Evolutionary conservation across 805 yeast species (phyloP), one percentile per base, ranked within the genome.

Genomic region (Hanseniaspora nectarophila): DNA sequence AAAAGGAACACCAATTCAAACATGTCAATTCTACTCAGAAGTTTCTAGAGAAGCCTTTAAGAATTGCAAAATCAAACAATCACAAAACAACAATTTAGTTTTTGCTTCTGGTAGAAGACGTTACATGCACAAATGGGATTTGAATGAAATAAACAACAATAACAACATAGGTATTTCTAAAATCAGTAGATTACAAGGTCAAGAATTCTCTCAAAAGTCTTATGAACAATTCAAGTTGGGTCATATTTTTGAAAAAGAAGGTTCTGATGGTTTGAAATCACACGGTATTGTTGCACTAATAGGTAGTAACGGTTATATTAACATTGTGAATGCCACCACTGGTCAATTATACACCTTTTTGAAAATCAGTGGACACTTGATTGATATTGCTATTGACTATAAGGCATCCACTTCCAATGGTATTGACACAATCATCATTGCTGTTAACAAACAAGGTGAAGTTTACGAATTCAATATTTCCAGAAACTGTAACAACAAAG

Each of bases 281-380:
- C 45, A 75, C 57, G 96, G 97, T 15, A 69, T 70, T 58, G 70
- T 92, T 33, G 95, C 87, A 2, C 68, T 92, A 45, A 71, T 77
- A 35, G 98, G 97, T 59, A 79, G 80, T 56, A 78, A 82, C 53
- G 99, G 99, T 32, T 90, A 95, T 92, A 74, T 92, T 56, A 90
- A 90, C 63, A 63, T 94, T 5, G 62, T 92, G 29, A 80, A 82
- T 44, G 82, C 92, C 1, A 60, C 70, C 6, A 82, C 86, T 0
- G 94, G 95, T n/a, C 88, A 85, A 59, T 89, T 92, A 84, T 63
- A 86, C 20, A 75, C 78, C 43, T 95, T 90, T 2, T 87, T 87
- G 62, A 90, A 90, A 64, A 76, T 88, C 29, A 96, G 92, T 63
- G 97, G 97, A 5, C 76, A 77, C 1, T 70, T 89, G 40, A 79